Base-by-base conservation (phyloP, 2,329 filamentous ascomycete genomes). In the Sarocladium strictum region DNA sequence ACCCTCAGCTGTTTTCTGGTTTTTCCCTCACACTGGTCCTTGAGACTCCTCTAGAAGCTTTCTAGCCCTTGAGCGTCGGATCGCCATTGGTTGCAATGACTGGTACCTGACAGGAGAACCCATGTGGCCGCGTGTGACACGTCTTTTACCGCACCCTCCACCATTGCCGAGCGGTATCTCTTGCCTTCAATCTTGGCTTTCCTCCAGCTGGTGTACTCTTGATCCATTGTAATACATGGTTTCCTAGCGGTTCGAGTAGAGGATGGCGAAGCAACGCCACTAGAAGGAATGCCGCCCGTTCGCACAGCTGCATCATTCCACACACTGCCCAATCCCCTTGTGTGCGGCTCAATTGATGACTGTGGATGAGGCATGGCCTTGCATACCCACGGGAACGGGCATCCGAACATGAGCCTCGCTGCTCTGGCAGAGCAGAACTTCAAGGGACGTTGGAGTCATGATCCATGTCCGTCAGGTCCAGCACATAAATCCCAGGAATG, bases 81-180 rank as follows among this genome's bases (percentile, higher is more conserved):
- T 7, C 47, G 19, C 19, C 27, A 51, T 51, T 51, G 47, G 47
- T n/a, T 27, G n/a, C 12, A 17, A 12, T 9, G n/a, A 17, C 69
- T 68, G 69, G 72, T 74, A 68, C 72, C 72, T 74, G 69, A 66
- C 69, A 69, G 64, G 56, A 56, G 29, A 33, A 59, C 63, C 67
- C 68, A 72, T 71, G 68, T 72, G 70, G 68, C 64, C 59, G 59
- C 62, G 63, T 63, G 61, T 70, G 62, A 70, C 66, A 70, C 69
- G 69, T 63, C 61, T 59, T 61, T 60, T 58, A 26, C 51, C 61
- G 59, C 55, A 56, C 54, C 56, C 49, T 53, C 55, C 41, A 51
- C 27, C 47, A 27, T 33, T 49, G 49, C 32, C 47, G 53, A 54
- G 55, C 55, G 61, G 57, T 60, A 55, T 19, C 17, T 45, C 5